These are phyloP conservation scores for Oryza glumipatula DNA, from an alignment of 176 grass and related monocot genomes.

Conservation along the genomic window DNA sequence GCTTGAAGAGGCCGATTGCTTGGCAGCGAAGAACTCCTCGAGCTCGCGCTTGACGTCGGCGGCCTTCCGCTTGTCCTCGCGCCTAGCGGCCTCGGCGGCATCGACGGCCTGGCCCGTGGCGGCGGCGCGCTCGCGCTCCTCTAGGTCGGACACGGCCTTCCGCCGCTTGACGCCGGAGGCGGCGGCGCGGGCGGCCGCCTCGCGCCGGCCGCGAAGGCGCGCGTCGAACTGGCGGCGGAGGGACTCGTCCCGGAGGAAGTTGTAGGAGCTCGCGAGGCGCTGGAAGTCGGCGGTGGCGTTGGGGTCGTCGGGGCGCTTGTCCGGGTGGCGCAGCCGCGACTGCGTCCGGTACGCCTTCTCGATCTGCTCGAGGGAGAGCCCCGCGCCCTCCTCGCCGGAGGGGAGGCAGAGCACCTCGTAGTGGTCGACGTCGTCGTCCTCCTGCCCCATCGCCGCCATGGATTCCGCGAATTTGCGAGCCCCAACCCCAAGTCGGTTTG, in stretches of 20 bases:
- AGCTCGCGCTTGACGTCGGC: slow-evolving; percentile 62
- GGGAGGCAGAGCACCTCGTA: slow-evolving; percentile 72
- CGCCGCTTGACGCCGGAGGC: slow-evolving; percentile 56
- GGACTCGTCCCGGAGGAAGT: slow-evolving; percentile 69
- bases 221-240: slow-evolving; percentile 72
- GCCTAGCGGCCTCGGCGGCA: slow-evolving; percentile 41
- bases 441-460: not conserved
- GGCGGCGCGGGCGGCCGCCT: slow-evolving; percentile 50
- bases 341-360: slow-evolving; percentile 74
- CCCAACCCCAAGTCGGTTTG: not conserved
- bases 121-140: slow-evolving; percentile 75
- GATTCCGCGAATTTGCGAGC: not conserved
- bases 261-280: slow-evolving; percentile 66
- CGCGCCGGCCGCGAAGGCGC: slow-evolving; percentile 59
- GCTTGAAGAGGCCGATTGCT: not conserved
- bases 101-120: slow-evolving; percentile 33
- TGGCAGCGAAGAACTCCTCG: slow-evolving; percentile 36
- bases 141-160: slow-evolving; percentile 69
- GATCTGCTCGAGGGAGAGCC: slow-evolving; percentile 63
- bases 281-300: slow-evolving; percentile 92
- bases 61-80: slow-evolving; percentile 46
- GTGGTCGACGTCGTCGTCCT: slow-evolving; percentile 66
- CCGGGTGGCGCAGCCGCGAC: slow-evolving; percentile 69
- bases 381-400: slow-evolving; percentile 67
- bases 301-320: slow-evolving; percentile 79